Percentiles rank a stretch among this genome's conserved stretches.
Conservation (phyloP, 2,329 filamentous ascomycete species). For the Fusarium sp. region DNA sequence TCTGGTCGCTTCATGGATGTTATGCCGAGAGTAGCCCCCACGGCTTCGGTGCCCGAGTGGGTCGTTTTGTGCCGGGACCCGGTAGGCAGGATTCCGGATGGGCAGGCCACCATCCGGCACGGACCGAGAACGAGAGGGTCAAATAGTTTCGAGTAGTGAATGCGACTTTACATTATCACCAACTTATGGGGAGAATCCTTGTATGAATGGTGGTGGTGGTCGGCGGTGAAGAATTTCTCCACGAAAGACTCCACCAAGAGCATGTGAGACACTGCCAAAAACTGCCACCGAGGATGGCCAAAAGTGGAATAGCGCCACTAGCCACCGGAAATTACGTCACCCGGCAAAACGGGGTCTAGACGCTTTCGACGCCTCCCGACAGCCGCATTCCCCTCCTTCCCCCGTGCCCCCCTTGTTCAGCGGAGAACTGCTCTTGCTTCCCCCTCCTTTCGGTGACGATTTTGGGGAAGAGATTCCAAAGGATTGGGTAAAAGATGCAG, state of each 20-base stretch:
- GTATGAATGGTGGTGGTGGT: constrained; percentile 9
- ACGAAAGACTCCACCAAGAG: constrained; percentile 6
- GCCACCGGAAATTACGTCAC: constrained; percentile 41
- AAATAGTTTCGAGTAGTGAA: not conserved
- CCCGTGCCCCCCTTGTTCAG: constrained; percentile 5
- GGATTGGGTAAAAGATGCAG: not conserved
- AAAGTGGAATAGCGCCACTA: constrained; percentile 29
- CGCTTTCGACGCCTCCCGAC: constrained; percentile 5
- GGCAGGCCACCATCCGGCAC: constrained; percentile 12
- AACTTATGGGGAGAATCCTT: constrained; percentile 15
- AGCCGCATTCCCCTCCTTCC: constrained; percentile 6
- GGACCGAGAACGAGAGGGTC: constrained; percentile 14
- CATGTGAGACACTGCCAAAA: constrained; percentile 44
- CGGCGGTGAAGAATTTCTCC: constrained; percentile 31
- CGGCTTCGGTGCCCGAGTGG: constrained; percentile 33
- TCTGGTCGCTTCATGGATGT: not conserved
- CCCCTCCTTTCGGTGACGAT: constrained; percentile 25
- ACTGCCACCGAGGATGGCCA: constrained; percentile 34
- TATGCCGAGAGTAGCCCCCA: constrained; percentile 29
- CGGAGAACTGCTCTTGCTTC: not conserved
- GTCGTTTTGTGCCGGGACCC: constrained; percentile 11
- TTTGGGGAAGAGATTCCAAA: constrained; percentile 12
- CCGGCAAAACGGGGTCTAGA: constrained; percentile 25
- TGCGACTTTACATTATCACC: constrained; percentile 4
- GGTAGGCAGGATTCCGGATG: constrained; percentile 12